phyloP scores from a whole-genome alignment of 2,329 filamentous ascomycete genomes.

The Grosmannia huntii region DNA sequence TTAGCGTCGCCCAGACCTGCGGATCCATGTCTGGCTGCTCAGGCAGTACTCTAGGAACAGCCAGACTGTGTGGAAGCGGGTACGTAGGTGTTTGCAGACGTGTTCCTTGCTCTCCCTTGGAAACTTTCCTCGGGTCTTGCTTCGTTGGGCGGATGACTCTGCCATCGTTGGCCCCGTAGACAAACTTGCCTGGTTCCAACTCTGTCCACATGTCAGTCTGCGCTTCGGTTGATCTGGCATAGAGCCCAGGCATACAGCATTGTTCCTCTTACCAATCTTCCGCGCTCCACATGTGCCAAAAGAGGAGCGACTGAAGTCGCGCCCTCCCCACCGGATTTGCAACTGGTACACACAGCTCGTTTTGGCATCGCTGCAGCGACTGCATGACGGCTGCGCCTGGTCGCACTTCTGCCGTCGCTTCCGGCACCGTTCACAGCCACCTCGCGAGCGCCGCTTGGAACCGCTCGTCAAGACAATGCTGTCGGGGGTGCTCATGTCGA shows the following conservation, averaged over 20 bases:
- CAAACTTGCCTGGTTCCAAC: conserved; percentile 1
- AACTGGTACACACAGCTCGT: neutral
- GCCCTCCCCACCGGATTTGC: conserved; percentile 1
- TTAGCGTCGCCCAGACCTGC: neutral
- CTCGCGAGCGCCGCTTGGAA: neutral
- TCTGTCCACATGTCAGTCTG: neutral
- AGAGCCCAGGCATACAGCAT: neutral
- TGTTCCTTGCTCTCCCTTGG: neutral
- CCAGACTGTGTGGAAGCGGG: no score
- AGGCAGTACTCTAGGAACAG: neutral
- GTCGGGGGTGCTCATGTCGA: neutral
- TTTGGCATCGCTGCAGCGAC: neutral
- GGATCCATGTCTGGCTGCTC: neutral
- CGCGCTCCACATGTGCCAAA: neutral
- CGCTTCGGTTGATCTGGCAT: neutral
- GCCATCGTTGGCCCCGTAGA: neutral
- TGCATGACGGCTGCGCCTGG: neutral
- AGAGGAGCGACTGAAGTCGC: neutral
- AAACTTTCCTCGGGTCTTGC: neutral
- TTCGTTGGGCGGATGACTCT: neutral
- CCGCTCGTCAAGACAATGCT: neutral
- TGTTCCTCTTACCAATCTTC: neutral
- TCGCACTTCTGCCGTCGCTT: conserved; percentile 3
- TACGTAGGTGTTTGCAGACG: neutral
- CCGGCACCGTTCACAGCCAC: conserved; percentile 1